Evolutionary conservation across 768 basidiomycete genomes (phyloP).

Genomic region (Boletus pseudopeckii): DNA sequence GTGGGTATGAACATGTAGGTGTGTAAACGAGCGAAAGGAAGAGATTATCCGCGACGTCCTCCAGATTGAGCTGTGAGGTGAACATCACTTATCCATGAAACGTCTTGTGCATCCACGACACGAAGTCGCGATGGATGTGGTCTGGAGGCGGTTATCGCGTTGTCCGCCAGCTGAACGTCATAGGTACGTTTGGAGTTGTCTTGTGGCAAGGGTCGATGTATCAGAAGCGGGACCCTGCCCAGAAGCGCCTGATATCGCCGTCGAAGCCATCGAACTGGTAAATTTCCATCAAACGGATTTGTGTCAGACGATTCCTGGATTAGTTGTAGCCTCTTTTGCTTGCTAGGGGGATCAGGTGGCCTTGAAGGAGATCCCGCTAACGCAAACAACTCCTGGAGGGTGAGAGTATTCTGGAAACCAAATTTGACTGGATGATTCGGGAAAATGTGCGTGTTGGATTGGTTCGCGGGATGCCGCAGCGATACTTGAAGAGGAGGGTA

Average conservation of each 20-base stretch:
- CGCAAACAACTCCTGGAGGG: slow-evolving; percentile 45
- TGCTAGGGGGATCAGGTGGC: slow-evolving; percentile 31
- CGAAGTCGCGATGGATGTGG: slow-evolving; percentile 19
- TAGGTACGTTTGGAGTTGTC: slow-evolving; percentile 19
- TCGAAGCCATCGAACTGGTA: slow-evolving; percentile 35
- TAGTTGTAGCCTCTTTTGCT: slow-evolving; percentile 8
- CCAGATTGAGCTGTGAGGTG: background rate
- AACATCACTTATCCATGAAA: slow-evolving; percentile 33
- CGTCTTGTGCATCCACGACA: slow-evolving; percentile 29
- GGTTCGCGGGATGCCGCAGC: slow-evolving; percentile 16
- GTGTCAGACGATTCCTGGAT: background rate
- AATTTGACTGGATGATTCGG: slow-evolving; percentile 30
- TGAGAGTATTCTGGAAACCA: slow-evolving; percentile 41
- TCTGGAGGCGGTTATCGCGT: slow-evolving; percentile 26
- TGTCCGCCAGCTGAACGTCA: slow-evolving; percentile 30
- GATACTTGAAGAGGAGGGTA: slow-evolving; percentile 56
- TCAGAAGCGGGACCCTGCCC: slow-evolving; percentile 54
- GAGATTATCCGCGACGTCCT: background rate
- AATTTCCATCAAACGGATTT: slow-evolving; percentile 17
- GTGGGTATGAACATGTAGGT: background rate
- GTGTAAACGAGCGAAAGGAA: background rate
- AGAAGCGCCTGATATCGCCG: slow-evolving; percentile 61
- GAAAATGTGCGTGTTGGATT: slow-evolving; percentile 8
- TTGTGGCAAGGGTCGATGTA: slow-evolving; percentile 22
- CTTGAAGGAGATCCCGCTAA: slow-evolving; percentile 38